These are phyloP conservation scores for Fraxinus sp. DNA, from an alignment of 305 asterid genomes.

Conservation along the genomic window DNA sequence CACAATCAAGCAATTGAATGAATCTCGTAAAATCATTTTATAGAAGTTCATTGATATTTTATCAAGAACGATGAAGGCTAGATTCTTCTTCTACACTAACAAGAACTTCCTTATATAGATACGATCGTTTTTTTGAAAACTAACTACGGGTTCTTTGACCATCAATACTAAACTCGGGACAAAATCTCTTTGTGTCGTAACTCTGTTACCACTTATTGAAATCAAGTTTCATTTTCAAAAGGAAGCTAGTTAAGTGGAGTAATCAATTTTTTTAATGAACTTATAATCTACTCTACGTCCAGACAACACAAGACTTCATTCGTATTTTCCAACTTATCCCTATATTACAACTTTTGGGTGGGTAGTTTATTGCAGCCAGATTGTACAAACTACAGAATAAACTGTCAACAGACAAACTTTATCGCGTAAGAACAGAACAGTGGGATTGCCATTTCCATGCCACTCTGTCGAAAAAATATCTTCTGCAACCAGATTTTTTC, in stretches of 20 bases:
- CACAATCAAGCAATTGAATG: not conserved
- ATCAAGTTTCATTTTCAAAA: not conserved
- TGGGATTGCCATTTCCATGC: constrained; percentile 37
- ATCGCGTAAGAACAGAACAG: constrained; percentile 7
- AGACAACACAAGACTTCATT: not conserved
- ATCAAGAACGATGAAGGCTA: not conserved
- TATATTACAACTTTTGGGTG: not conserved
- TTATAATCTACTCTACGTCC: not conserved
- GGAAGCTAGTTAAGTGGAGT: not conserved
- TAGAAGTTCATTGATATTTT: not conserved
- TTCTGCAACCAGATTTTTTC: constrained; percentile 29
- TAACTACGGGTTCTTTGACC: not conserved
- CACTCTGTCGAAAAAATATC: constrained; percentile 16
- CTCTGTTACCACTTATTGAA: not conserved
- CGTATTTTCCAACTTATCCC: not conserved
- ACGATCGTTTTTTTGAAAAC: not conserved
- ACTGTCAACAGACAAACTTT: not conserved
- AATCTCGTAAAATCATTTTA: not conserved
- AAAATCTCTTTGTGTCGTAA: not conserved
- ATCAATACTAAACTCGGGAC: not conserved
- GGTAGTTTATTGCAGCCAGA: not conserved
- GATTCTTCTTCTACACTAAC: not conserved
- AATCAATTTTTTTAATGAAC: too few relatives aligned
- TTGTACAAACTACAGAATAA: not conserved
- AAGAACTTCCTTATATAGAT: not conserved